Evolutionary conservation across 2,329 filamentous ascomycete genomes (phyloP).

Genomic region (Fusarium lateritium): DNA sequence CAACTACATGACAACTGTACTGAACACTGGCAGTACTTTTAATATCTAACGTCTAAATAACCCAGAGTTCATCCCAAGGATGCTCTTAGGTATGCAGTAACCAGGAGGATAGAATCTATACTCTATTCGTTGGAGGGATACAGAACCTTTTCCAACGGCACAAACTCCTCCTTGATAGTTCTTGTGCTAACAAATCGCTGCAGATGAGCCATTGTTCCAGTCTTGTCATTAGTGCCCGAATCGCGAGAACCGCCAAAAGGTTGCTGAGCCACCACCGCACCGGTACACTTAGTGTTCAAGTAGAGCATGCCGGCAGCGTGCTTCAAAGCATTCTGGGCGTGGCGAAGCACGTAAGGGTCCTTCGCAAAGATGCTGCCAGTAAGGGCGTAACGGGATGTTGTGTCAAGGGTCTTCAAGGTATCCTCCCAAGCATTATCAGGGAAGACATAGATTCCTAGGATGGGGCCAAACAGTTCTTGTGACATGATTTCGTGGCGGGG

Average conservation of each 20-base stretch:
- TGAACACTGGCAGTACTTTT: too few relatives aligned
- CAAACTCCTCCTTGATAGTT: slow-evolving; percentile 79
- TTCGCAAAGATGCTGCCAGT: slow-evolving; percentile 80
- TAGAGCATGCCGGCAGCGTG: slow-evolving; percentile 75
- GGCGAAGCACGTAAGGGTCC: slow-evolving; percentile 72
- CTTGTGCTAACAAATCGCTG: slow-evolving; percentile 72
- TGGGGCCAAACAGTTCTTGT: slow-evolving; percentile 65
- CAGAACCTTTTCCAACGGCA: slow-evolving; percentile 30
- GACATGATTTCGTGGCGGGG: slow-evolving; percentile 62
- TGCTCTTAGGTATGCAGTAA: too few relatives aligned
- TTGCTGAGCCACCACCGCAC: slow-evolving; percentile 76
- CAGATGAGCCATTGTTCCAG: slow-evolving; percentile 71
- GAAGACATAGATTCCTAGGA: slow-evolving; percentile 64
- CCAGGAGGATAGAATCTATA: too few relatives aligned
- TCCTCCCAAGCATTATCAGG: slow-evolving; percentile 54
- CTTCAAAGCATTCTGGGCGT: slow-evolving; percentile 75
- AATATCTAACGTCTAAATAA: too few relatives aligned
- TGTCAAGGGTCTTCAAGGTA: slow-evolving; percentile 32
- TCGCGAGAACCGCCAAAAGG: slow-evolving; percentile 75
- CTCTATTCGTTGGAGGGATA: slow-evolving; percentile 39
- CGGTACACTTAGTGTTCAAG: slow-evolving; percentile 78
- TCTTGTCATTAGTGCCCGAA: slow-evolving; percentile 78
- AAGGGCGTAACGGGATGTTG: slow-evolving; percentile 56
- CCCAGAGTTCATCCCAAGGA: too few relatives aligned
- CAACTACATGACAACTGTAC: too few relatives aligned